Evolutionary conservation across 2,329 filamentous ascomycete genomes (phyloP).

Genomic region (Fusarium sp.): DNA sequence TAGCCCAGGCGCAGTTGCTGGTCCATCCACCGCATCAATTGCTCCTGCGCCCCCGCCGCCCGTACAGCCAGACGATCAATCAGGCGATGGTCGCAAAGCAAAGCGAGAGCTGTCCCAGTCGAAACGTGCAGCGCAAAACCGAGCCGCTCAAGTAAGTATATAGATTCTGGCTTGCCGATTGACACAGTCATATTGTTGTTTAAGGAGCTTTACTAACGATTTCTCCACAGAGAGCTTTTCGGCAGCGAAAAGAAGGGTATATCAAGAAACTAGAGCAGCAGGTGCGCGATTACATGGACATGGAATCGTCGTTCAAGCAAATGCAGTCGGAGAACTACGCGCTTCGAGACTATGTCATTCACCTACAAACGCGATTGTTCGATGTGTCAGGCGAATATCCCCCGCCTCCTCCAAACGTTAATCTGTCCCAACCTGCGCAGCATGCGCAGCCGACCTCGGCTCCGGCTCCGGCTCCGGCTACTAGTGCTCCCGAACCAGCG

Average conservation of each 20-base stretch:
- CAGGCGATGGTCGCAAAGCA: constrained; percentile 73
- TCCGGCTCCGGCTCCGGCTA: constrained; percentile 40
- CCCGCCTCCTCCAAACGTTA: constrained; percentile 82
- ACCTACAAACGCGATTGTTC: constrained; percentile 85
- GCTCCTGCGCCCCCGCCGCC: constrained; percentile 49
- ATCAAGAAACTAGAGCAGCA: constrained; percentile 98
- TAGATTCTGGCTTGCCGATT: neutral
- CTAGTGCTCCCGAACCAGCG: constrained; percentile 42
- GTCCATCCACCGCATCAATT: constrained; percentile 44
- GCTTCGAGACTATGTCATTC: constrained; percentile 91
- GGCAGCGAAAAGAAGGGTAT: constrained; percentile 96
- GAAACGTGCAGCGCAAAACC: constrained; percentile 95
- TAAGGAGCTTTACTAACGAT: constrained; percentile 39
- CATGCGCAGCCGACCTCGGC: constrained; percentile 36
- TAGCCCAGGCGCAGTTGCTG: constrained; percentile 47
- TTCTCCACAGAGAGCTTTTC: constrained; percentile 82
- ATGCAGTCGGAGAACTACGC: constrained; percentile 90
- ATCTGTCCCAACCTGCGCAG: constrained; percentile 60
- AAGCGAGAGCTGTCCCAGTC: constrained; percentile 94
- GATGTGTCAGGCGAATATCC: constrained; percentile 87
- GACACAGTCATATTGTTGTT: neutral
- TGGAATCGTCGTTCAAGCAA: constrained; percentile 82
- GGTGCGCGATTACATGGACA: constrained; percentile 80
- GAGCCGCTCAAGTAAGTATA: constrained; percentile 87
- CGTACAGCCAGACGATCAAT: constrained; percentile 43